A percentile compares a stretch with the other conserved stretches of the same genome.
Evolutionary conservation across 345 rosid genomes (phyloP).

Genomic region (Abelmoschus esculentus): DNA sequence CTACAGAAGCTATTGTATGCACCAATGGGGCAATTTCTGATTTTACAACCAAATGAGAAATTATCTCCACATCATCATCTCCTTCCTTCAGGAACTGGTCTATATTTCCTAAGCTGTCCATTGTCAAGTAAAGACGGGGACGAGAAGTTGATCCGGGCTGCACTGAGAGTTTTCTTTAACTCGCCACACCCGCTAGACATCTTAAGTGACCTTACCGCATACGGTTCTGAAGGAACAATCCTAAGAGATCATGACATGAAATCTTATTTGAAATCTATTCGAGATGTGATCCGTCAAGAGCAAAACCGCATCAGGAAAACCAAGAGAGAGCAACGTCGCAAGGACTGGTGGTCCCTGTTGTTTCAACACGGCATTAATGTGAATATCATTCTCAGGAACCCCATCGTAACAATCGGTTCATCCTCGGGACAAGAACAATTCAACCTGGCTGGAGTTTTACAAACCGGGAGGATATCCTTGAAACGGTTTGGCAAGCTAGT

Average conservation of each 20-base stretch:
- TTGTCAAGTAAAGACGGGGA: constrained; percentile 29
- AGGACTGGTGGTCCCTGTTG: constrained; percentile 49
- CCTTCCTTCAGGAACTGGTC: constrained; percentile 88
- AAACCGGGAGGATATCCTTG: constrained; percentile 56
- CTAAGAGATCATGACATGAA: constrained; percentile 89
- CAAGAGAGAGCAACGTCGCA: constrained; percentile 43
- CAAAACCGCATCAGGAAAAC: constrained; percentile 50
- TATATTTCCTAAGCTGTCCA: constrained; percentile 48
- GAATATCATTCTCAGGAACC: constrained; percentile 27
- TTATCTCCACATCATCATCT: constrained; percentile 81
- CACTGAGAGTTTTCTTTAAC: constrained; percentile 63
- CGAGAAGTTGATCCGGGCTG: constrained; percentile 59
- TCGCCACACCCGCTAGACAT: constrained; percentile 97
- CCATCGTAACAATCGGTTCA: constrained; percentile 10
- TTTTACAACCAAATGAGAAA: constrained; percentile 84
- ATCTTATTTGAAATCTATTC: constrained; percentile 63
- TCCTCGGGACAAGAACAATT: constrained; percentile 22
- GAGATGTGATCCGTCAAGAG: constrained; percentile 60
- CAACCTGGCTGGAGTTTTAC: constrained; percentile 52
- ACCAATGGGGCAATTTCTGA: constrained; percentile 90
- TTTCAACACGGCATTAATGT: constrained; percentile 8
- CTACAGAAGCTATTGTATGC: constrained; percentile 68
- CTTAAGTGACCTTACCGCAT: constrained; percentile 74
- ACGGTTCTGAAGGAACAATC: constrained; percentile 81
- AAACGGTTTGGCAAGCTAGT: constrained; percentile 57